Conservation (phyloP, 2,329 filamentous ascomycete species). For the Paecilomyces sp. region DNA sequence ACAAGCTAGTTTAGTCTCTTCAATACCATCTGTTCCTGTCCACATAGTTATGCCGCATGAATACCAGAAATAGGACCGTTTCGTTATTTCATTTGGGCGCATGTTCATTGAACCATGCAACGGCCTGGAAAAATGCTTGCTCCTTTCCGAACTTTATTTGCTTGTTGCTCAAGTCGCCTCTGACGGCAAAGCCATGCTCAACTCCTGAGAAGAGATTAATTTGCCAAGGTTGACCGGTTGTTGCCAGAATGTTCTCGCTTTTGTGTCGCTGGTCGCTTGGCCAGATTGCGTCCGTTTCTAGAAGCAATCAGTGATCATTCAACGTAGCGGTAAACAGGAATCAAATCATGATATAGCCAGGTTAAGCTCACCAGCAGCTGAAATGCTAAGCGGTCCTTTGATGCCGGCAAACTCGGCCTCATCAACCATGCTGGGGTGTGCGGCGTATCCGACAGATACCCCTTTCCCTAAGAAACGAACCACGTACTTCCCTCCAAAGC, state of each 20-base stretch:
- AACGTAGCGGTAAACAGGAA: neutral
- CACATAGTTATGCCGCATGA: no score
- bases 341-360: neutral
- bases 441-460: slow-evolving; percentile 61
- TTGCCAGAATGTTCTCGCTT: slow-evolving; percentile 49
- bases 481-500: slow-evolving; percentile 50
- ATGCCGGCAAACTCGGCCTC: slow-evolving; percentile 57
- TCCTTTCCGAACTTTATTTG: slow-evolving; percentile 62
- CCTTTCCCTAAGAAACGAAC: slow-evolving; percentile 54
- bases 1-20: no score
- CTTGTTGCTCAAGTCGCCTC: slow-evolving; percentile 52
- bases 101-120: slow-evolving; percentile 52
- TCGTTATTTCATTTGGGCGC: no score
- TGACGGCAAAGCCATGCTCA: slow-evolving; percentile 65
- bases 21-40: no score
- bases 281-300: slow-evolving; percentile 55
- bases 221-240: slow-evolving; percentile 57
- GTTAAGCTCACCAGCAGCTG: slow-evolving; percentile 33
- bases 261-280: slow-evolving; percentile 48
- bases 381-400: slow-evolving; percentile 57
- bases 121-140: slow-evolving; percentile 66
- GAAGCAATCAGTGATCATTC: neutral
- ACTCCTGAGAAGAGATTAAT: slow-evolving; percentile 64
- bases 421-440: slow-evolving; percentile 67
- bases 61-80: no score